Evolutionary conservation across 305 asterid genomes (phyloP).

Genomic region (Ilex paraguariensis): DNA sequence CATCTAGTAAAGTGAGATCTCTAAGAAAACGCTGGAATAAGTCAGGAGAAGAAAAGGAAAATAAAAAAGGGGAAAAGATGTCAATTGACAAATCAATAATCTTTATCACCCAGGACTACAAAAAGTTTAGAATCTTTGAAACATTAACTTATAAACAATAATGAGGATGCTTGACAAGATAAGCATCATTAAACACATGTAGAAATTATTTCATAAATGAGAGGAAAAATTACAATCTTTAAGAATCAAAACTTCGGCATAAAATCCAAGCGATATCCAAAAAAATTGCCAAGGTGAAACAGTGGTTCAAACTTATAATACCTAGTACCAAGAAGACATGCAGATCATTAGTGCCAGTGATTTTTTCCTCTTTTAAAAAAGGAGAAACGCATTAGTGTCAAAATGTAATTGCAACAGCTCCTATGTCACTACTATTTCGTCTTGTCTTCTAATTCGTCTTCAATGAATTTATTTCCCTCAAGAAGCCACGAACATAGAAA

Average conservation of each 20-base stretch:
- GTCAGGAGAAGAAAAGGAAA: no score
- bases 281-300: not conserved
- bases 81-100: no score
- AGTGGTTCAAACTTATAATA: not conserved
- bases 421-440: constrained; percentile 6
- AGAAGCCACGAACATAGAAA: constrained; percentile 9
- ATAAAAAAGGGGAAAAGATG: no score
- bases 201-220: no score
- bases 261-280: not conserved
- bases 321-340: not conserved
- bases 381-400: constrained; percentile 3
- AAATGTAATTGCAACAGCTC: constrained; percentile 5
- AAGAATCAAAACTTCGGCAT: not conserved
- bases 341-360: not conserved
- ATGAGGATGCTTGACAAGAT: no score
- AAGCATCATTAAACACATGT: no score
- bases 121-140: no score
- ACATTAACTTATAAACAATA: no score
- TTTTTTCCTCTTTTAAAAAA: not conserved
- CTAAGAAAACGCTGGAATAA: no score
- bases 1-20: no score
- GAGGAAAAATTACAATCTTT: no score
- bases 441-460: constrained; percentile 8
- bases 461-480: constrained; percentile 9
- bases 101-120: no score